Evolutionary conservation across 148 eudicot species (phyloP).

Genomic region (Camellia lanceoleosa): DNA sequence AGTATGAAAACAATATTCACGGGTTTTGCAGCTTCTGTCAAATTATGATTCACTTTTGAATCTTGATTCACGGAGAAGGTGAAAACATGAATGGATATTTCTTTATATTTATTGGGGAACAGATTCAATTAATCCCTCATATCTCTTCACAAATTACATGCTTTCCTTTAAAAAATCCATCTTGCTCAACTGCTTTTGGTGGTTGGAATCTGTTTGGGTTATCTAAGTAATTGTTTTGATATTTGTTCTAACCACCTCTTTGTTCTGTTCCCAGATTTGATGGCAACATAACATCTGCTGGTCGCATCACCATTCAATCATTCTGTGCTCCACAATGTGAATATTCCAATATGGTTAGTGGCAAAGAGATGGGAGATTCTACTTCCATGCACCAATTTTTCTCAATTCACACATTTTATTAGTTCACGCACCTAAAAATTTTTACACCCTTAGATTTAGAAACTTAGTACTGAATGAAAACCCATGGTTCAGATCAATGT

Average conservation of each 20-base stretch:
- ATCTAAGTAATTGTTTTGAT: not conserved
- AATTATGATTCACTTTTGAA: not conserved
- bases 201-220: slow-evolving; percentile 2
- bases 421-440: too few relatives aligned
- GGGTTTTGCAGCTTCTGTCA: not conserved
- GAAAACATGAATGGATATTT: not conserved
- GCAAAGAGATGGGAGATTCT: not conserved
- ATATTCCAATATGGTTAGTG: slow-evolving; percentile 60
- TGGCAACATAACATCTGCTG: slow-evolving; percentile 42
- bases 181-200: not conserved
- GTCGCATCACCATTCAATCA: slow-evolving; percentile 89
- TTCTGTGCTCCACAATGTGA: slow-evolving; percentile 91
- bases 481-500: too few relatives aligned
- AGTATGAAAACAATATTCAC: not conserved
- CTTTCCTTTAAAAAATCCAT: not conserved
- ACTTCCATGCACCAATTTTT: too few relatives aligned
- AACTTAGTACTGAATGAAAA: too few relatives aligned
- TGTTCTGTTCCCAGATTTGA: slow-evolving; percentile 35
- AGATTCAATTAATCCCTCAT: not conserved
- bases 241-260: slow-evolving; percentile 6
- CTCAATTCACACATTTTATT: too few relatives aligned
- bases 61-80: not conserved
- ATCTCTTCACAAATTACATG: not conserved
- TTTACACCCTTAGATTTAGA: too few relatives aligned
- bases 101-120: not conserved